phyloP scores from a whole-genome alignment of 331 rosid species.

The Quercus tomentella region DNA sequence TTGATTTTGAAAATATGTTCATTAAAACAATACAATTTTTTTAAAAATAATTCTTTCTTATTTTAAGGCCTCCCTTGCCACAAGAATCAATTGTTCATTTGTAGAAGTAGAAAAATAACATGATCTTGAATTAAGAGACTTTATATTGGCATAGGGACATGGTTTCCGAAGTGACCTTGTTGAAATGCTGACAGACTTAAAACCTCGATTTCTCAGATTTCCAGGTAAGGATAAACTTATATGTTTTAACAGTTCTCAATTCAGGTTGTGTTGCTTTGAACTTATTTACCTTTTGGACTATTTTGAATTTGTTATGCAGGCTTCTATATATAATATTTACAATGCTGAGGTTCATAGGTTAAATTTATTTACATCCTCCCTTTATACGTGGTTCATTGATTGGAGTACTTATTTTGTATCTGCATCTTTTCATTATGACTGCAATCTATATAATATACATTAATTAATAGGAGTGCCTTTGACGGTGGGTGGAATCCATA shows the following conservation, averaged over 20 bases:
- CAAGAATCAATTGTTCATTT: too few relatives aligned
- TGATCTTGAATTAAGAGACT: not conserved
- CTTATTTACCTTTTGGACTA: not conserved
- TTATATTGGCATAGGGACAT: constrained; percentile 57
- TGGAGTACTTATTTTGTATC: not conserved
- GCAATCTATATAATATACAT: not conserved
- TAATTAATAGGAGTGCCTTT: not conserved
- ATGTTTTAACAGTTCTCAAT: constrained; percentile 1
- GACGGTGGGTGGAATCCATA: not conserved
- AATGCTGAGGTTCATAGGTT: not conserved
- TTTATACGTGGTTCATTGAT: not conserved
- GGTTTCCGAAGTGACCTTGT: constrained; percentile 76
- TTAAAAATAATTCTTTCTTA: too few relatives aligned
- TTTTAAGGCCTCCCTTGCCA: too few relatives aligned
- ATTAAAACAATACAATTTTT: too few relatives aligned
- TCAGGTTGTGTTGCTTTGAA: not conserved
- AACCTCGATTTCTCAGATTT: constrained; percentile 82
- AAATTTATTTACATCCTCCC: not conserved
- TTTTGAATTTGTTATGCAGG: not conserved
- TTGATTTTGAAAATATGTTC: too few relatives aligned
- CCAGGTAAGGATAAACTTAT: constrained; percentile 54
- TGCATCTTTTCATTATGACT: not conserved
- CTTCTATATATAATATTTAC: not conserved
- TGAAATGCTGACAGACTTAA: constrained; percentile 50
- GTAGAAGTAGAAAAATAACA: too few relatives aligned